phyloP scores from a whole-genome alignment of 2,329 filamentous ascomycete genomes.

The Bipolaris bicolor region DNA sequence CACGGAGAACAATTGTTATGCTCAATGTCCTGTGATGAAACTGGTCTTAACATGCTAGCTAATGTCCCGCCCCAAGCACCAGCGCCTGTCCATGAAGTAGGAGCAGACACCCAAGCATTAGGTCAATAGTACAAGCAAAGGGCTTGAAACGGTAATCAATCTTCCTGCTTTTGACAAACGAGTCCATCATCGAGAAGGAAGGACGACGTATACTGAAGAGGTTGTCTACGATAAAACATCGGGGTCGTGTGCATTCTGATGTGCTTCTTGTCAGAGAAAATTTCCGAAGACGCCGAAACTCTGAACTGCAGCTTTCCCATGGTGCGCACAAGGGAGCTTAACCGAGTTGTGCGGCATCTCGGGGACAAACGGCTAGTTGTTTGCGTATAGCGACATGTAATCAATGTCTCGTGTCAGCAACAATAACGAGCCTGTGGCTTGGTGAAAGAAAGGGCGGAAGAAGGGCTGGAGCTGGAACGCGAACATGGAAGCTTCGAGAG shows the following conservation, averaged over 20 bases:
- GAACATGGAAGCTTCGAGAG: constrained; percentile 29
- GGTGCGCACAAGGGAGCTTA: not conserved
- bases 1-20: not conserved
- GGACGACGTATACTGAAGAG: constrained; percentile 46
- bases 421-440: constrained; percentile 1
- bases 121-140: constrained; percentile 35
- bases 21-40: not conserved
- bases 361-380: not conserved
- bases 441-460: constrained; percentile 18
- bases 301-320: not conserved
- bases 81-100: constrained; percentile 23
- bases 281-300: not conserved
- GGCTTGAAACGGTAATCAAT: constrained; percentile 26
- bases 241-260: not conserved
- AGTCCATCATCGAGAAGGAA: constrained; percentile 38
- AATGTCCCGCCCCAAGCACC: constrained; percentile 28
- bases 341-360: not conserved
- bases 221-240: constrained; percentile 6
- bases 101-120: constrained; percentile 36
- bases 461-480: constrained; percentile 21
- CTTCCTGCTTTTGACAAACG: constrained; percentile 43
- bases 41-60: not conserved
- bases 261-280: not conserved
- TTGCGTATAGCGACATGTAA: not conserved
- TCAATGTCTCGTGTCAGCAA: constrained; percentile 13